Conservation (phyloP, 2,329 filamentous ascomycete genomes). For the Fusarium algeriense region DNA sequence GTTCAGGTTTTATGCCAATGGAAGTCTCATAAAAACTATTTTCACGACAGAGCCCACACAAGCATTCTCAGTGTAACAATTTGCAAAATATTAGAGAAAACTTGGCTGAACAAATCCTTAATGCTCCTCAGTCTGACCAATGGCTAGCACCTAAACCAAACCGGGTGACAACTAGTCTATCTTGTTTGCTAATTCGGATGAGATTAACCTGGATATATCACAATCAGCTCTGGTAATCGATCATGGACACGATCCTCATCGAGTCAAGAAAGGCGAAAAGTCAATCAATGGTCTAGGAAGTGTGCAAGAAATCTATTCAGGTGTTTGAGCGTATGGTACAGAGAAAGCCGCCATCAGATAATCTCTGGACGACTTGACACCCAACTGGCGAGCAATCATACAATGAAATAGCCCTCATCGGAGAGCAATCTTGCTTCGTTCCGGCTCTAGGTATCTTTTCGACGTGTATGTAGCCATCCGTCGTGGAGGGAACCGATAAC, state of each 20-base stretch:
- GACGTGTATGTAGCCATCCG: constrained; percentile 42
- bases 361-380: constrained; percentile 34
- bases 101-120: background rate
- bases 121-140: background rate
- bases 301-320: constrained; percentile 49
- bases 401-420: constrained; percentile 31
- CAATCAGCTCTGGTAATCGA: background rate
- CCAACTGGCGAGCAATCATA: constrained; percentile 46
- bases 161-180: background rate
- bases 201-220: background rate
- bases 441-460: constrained; percentile 43
- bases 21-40: background rate
- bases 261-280: background rate
- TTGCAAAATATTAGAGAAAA: background rate
- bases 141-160: background rate
- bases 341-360: constrained; percentile 39
- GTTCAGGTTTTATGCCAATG: background rate
- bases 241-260: background rate
- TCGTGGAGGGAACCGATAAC: constrained; percentile 38
- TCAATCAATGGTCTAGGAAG: constrained; percentile 21
- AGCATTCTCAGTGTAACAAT: background rate
- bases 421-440: constrained; percentile 38
- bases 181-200: background rate
- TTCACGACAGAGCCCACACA: background rate
- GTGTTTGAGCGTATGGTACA: constrained; percentile 51